A percentile compares a stretch with the other conserved stretches of the same genome.
Evolutionary conservation across 2,329 filamentous ascomycete genomes (phyloP).

Genomic region (Rosellinia necatrix): DNA sequence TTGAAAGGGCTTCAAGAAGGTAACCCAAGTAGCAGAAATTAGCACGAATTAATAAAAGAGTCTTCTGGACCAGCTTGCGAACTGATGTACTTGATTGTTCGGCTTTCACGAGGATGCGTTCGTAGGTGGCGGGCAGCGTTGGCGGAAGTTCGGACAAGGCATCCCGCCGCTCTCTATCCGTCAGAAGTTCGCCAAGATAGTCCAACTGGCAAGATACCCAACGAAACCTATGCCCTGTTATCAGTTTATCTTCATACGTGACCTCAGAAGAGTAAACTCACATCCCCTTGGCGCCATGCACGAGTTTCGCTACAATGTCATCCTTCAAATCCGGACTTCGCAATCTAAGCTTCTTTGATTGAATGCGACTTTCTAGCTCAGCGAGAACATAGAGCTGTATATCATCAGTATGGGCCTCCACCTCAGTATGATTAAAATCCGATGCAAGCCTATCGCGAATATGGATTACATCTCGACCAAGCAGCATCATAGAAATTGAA

Average conservation of each 20-base stretch:
- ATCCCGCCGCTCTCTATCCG: conserved; percentile 6
- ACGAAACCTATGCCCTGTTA: conserved; percentile 17
- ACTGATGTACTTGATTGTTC: not conserved
- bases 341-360: conserved; percentile 4
- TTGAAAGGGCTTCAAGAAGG: conserved; percentile 16
- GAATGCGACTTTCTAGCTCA: conserved; percentile 15
- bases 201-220: conserved; percentile 27
- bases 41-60: not conserved
- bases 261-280: conserved; percentile 15
- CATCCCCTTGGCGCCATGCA: conserved; percentile 23
- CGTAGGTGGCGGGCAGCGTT: conserved; percentile 13
- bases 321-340: conserved; percentile 3
- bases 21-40: not conserved
- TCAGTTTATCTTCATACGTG: not conserved
- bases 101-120: conserved; percentile 12
- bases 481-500: not conserved
- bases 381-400: conserved; percentile 20
- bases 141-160: conserved; percentile 21
- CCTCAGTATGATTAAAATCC: conserved; percentile 9
- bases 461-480: conserved; percentile 18
- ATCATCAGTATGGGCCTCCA: conserved; percentile 22
- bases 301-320: conserved; percentile 13
- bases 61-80: conserved; percentile 6
- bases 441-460: conserved; percentile 15
- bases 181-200: conserved; percentile 18